phyloP scores from a whole-genome alignment of 371 early-diverging fungal genomes.

The Parasitella parasitica region DNA sequence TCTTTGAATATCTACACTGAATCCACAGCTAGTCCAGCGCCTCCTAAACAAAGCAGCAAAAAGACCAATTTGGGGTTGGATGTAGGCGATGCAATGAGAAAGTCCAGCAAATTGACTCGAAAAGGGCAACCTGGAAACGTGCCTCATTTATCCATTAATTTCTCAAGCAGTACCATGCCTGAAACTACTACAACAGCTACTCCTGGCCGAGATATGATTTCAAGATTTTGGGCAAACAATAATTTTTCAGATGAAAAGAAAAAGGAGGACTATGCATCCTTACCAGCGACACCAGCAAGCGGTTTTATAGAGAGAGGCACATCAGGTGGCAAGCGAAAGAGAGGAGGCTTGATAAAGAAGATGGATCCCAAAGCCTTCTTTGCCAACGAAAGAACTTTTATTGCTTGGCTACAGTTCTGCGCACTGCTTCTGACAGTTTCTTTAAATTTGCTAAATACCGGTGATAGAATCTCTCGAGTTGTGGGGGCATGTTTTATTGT shows the following conservation, averaged over 20 bases:
- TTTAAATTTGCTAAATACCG: constrained; percentile 74
- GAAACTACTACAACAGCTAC: neutral
- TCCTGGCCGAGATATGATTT: neutral
- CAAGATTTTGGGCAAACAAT: constrained; percentile 3
- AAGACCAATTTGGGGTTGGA: neutral
- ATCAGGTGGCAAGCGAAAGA: neutral
- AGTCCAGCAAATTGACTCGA: neutral
- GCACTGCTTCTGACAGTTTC: constrained; percentile 69
- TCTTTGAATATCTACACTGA: neutral
- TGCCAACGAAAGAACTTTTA: constrained; percentile 93
- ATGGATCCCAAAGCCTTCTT: constrained; percentile 91
- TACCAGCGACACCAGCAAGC: neutral
- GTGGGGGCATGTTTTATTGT: constrained; percentile 41
- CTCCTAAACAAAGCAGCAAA: neutral
- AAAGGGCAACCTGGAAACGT: neutral
- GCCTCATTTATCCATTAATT: neutral
- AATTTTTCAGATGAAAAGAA: neutral
- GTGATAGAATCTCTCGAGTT: constrained; percentile 45
- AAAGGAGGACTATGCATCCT: neutral
- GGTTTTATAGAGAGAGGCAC: neutral
- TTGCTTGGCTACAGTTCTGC: constrained; percentile 84
- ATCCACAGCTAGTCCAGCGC: neutral
- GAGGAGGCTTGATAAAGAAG: constrained; percentile 18
- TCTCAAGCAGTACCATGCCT: neutral
- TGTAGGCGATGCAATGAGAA: neutral